Percentiles rank a stretch among this genome's conserved stretches.
phyloP scores from a whole-genome alignment of 805 yeast genomes.

The Candida tallmaniae region DNA sequence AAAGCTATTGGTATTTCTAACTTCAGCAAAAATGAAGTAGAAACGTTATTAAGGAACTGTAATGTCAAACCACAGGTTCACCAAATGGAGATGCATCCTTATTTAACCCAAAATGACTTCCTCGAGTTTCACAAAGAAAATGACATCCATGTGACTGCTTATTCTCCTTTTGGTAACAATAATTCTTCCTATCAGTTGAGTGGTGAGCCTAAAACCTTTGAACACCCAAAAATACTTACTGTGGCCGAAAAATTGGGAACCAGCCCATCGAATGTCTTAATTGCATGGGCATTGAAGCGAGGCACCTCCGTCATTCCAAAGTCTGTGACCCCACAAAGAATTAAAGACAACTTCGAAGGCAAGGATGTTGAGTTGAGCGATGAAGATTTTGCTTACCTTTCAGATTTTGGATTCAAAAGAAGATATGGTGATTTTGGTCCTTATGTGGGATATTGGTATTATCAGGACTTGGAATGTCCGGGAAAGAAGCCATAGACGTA shows the following conservation, averaged over 20 bases:
- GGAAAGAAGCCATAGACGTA: conserved; percentile 25
- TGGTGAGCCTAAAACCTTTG: conserved; percentile 48
- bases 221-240: conserved; percentile 9
- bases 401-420: conserved; percentile 14
- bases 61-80: conserved; percentile 53
- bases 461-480: conserved; percentile 26
- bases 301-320: conserved; percentile 75
- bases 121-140: conserved; percentile 52
- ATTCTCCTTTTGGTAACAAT: conserved; percentile 82
- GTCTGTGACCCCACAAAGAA: conserved; percentile 61
- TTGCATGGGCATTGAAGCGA: conserved; percentile 85
- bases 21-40: conserved; percentile 59
- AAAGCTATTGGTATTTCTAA: conserved; percentile 67
- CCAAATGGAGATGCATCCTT: conserved; percentile 85
- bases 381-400: conserved; percentile 24
- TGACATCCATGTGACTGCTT: conserved; percentile 65
- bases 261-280: conserved; percentile 60
- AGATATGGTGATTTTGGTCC: conserved; percentile 31
- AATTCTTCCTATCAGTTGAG: conserved; percentile 66
- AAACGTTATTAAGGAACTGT: conserved; percentile 42
- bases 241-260: conserved; percentile 56
- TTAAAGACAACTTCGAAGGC: conserved; percentile 58
- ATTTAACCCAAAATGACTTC: conserved; percentile 66
- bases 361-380: conserved; percentile 26
- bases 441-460: conserved; percentile 25